Evolutionary conservation across 176 grass and related monocot genomes (phyloP).

Genomic region (Carex parvula): DNA sequence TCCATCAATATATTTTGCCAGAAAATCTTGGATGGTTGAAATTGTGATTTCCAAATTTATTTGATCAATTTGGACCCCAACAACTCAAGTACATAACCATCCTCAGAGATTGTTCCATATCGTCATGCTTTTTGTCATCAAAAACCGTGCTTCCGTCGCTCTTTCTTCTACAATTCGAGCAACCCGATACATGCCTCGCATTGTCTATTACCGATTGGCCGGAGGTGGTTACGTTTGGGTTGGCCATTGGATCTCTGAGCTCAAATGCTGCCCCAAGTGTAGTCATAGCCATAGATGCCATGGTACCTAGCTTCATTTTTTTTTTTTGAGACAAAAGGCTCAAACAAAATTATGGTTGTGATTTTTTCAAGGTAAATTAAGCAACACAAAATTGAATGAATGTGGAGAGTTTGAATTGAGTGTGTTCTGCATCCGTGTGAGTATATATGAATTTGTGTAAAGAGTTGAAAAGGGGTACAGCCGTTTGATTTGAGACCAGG

Average conservation of each 20-base stretch:
- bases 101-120: constrained; percentile 51
- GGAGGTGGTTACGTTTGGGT: constrained; percentile 27
- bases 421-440: neutral
- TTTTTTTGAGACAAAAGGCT: neutral
- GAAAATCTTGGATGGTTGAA: neutral
- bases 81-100: constrained; percentile 79
- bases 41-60: neutral
- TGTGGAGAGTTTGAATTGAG: neutral
- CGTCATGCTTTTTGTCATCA: neutral
- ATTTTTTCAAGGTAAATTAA: neutral
- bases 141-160: neutral
- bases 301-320: constrained; percentile 51
- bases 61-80: constrained; percentile 66
- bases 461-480: neutral
- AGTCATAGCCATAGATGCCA: constrained; percentile 46
- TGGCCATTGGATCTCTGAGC: constrained; percentile 50
- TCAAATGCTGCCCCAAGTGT: constrained; percentile 49
- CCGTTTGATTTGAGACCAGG: constrained; percentile 6
- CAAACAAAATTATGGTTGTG: neutral
- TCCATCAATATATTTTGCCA: no score
- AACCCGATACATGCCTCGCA: neutral
- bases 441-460: neutral
- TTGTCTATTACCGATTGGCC: neutral
- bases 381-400: neutral
- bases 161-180: neutral